phyloP scores from a whole-genome alignment of 345 rosid species.

The Eucalyptus erythrocorys region DNA sequence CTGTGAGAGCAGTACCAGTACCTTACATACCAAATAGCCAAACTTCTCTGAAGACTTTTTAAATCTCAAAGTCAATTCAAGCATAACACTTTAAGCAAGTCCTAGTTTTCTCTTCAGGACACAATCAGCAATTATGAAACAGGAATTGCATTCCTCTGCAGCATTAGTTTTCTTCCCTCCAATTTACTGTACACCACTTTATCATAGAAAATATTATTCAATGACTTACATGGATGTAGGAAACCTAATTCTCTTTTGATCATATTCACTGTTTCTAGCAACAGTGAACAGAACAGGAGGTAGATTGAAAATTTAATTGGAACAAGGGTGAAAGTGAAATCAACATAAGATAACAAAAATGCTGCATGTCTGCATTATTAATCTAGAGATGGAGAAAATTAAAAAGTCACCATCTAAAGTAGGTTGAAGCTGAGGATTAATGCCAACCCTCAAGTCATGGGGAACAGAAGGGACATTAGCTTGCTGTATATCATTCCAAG shows the following conservation, averaged over 20 bases:
- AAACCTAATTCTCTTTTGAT: not conserved
- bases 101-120: not conserved
- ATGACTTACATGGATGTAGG: not conserved
- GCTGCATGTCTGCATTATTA: not conserved
- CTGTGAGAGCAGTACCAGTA: not conserved
- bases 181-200: not conserved
- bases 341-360: not conserved
- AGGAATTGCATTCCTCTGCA: not conserved
- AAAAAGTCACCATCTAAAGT: conserved; percentile 50
- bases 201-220: not conserved
- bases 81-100: not conserved
- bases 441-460: conserved; percentile 15
- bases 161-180: not conserved
- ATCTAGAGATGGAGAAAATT: not conserved
- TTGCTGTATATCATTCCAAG: conserved; percentile 79
- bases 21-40: not conserved
- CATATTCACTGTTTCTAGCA: not conserved
- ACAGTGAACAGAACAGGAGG: not conserved
- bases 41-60: not conserved
- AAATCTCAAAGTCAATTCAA: not conserved
- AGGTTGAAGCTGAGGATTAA: conserved; percentile 31
- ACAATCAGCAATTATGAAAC: not conserved
- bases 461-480: conserved; percentile 33
- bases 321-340: not conserved
- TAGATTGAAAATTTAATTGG: not conserved